phyloP scores from a whole-genome alignment of 176 grass and related monocot species.

The Oryza coarctata region DNA sequence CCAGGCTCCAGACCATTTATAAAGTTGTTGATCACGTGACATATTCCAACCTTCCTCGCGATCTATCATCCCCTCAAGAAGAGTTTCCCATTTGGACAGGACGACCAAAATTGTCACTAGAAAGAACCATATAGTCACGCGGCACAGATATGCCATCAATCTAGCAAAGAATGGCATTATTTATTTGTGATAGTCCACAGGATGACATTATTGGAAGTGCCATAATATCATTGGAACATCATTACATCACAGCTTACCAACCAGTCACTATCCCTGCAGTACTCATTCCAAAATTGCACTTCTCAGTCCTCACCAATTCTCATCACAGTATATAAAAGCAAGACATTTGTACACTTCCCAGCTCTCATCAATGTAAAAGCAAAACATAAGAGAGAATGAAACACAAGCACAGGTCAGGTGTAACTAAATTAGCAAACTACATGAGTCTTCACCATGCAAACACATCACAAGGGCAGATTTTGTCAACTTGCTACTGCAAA shows the following conservation, averaged over 20 bases:
- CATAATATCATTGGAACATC: not conserved
- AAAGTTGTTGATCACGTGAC: not conserved
- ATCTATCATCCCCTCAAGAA: too few relatives aligned
- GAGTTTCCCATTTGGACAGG: too few relatives aligned
- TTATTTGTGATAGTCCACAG: too few relatives aligned
- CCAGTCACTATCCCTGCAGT: not conserved
- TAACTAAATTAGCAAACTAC: conserved; percentile 9
- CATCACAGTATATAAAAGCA: too few relatives aligned
- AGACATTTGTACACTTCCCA: not conserved
- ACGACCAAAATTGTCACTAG: too few relatives aligned
- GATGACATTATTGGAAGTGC: too few relatives aligned
- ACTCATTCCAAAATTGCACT: not conserved
- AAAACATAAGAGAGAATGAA: not conserved
- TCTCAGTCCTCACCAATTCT: not conserved
- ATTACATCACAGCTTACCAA: not conserved
- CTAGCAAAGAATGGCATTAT: too few relatives aligned
- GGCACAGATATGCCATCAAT: too few relatives aligned
- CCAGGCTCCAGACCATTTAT: not conserved
- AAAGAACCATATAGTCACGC: too few relatives aligned
- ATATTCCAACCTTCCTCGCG: not conserved
- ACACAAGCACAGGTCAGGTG: not conserved
- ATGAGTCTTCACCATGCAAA: conserved; percentile 17
- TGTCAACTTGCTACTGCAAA: conserved; percentile 21
- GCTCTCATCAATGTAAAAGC: too few relatives aligned
- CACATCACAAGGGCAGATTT: not conserved